Percentiles rank a stretch among this genome's conserved stretches.
Conservation (phyloP, 1,284 basidiomycete species). For the Rhizoctonia solani region DNA sequence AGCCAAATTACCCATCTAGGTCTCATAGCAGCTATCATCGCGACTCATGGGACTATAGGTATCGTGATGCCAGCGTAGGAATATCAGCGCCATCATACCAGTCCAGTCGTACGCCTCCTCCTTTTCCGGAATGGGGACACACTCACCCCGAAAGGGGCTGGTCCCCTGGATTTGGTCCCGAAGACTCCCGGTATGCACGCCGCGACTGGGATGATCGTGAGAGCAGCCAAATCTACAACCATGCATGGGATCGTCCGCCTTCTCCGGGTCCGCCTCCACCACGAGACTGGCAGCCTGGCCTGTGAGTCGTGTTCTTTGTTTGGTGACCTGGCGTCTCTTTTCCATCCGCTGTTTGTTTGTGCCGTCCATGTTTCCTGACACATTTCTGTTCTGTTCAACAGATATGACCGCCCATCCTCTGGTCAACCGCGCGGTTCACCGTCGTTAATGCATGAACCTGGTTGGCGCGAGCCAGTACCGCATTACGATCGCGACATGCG, state of each 20-base stretch:
- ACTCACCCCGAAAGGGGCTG: constrained; percentile 18
- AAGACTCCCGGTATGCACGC: not conserved
- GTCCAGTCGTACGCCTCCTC: constrained; percentile 13
- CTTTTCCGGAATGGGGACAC: constrained; percentile 31
- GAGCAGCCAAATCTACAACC: not conserved
- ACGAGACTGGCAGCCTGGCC: constrained; percentile 22
- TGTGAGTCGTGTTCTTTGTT: constrained; percentile 18
- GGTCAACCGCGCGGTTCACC: constrained; percentile 21
- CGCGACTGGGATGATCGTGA: constrained; percentile 28
- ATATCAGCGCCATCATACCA: not conserved
- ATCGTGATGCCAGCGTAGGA: constrained; percentile 4
- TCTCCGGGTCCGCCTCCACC: constrained; percentile 9
- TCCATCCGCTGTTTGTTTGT: constrained; percentile 1
- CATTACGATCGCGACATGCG: constrained; percentile 22
- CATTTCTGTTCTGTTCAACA: not conserved
- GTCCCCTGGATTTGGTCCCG: constrained; percentile 12
- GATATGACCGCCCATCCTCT: constrained; percentile 5
- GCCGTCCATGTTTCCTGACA: not conserved
- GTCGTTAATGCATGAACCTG: constrained; percentile 19
- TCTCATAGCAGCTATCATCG: constrained; percentile 2
- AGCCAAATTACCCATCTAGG: constrained; percentile 12
- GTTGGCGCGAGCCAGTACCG: constrained; percentile 17
- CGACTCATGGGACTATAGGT: constrained; percentile 21
- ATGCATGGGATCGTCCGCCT: constrained; percentile 20
- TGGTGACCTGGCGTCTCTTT: constrained; percentile 18